phyloP scores from a whole-genome alignment of 768 basidiomycete species.

The Suillus placidus region DNA sequence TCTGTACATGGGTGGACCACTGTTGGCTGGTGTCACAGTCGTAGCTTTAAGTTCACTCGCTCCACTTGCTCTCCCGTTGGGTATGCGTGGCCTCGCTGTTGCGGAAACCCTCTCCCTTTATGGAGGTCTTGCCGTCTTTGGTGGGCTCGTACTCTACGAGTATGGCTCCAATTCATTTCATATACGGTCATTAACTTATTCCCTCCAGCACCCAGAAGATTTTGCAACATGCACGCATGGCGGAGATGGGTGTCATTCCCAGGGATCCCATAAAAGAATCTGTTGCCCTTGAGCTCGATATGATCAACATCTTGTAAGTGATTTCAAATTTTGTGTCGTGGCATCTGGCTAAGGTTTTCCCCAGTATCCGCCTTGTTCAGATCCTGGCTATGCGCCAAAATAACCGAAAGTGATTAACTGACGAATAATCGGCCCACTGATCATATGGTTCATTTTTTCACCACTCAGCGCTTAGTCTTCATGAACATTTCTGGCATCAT shows the following conservation, averaged over 20 bases:
- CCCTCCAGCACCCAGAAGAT: conserved; percentile 79
- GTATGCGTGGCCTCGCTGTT: conserved; percentile 73
- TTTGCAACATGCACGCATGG: conserved; percentile 71
- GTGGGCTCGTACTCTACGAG: conserved; percentile 88
- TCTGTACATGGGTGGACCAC: conserved; percentile 83
- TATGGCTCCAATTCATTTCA: conserved; percentile 37
- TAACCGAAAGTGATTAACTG: conserved; percentile 51
- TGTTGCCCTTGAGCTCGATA: conserved; percentile 78
- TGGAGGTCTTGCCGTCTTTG: conserved; percentile 86
- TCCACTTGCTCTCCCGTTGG: conserved; percentile 86
- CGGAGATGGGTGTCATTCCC: conserved; percentile 64
- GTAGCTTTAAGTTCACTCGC: conserved; percentile 86
- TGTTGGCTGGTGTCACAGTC: conserved; percentile 87
- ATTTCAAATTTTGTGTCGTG: not conserved
- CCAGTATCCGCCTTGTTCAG: conserved; percentile 79
- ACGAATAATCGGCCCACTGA: not conserved
- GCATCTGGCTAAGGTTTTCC: conserved; percentile 16
- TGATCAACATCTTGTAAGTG: conserved; percentile 87
- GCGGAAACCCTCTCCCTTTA: conserved; percentile 82
- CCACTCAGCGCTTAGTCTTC: not conserved
- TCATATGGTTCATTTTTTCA: not conserved
- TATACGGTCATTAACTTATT: not conserved
- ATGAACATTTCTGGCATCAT: not conserved
- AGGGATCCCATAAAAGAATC: conserved; percentile 80
- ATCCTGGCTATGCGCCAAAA: conserved; percentile 68